phyloP scores from a whole-genome alignment of 768 basidiomycete species.

The Agaricus blazei region DNA sequence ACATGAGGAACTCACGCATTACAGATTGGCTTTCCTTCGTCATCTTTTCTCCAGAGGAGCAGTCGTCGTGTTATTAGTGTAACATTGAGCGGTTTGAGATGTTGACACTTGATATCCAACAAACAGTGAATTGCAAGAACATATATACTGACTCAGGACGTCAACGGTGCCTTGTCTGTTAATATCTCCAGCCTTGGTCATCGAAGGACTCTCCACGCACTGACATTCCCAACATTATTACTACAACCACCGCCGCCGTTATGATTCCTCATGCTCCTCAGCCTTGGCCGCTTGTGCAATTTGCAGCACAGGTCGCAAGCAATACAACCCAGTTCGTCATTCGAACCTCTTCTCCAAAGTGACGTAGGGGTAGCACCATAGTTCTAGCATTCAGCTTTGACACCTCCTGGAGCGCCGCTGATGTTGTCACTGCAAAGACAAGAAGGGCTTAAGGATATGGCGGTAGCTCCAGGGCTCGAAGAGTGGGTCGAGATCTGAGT shows the following conservation, averaged over 20 bases:
- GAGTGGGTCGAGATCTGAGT: slow-evolving; percentile 51
- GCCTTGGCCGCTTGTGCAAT: slow-evolving; percentile 84
- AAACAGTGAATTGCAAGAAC: no score
- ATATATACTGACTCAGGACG: slow-evolving; percentile 54
- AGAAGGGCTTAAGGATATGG: slow-evolving; percentile 49
- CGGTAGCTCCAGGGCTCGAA: slow-evolving; percentile 61
- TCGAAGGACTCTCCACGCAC: no score
- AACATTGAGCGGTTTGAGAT: slow-evolving; percentile 64
- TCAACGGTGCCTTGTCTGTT: slow-evolving; percentile 70
- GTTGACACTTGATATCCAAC: slow-evolving; percentile 1
- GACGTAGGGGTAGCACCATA: slow-evolving; percentile 89
- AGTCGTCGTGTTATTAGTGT: slow-evolving; percentile 85
- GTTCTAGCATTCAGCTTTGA: slow-evolving; percentile 83
- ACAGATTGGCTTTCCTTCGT: slow-evolving; percentile 88
- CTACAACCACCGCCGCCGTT: slow-evolving; percentile 51
- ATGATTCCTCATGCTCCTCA: slow-evolving; percentile 79
- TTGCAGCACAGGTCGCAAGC: slow-evolving; percentile 88
- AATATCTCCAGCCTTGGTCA: slow-evolving; percentile 42
- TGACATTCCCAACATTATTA: no score
- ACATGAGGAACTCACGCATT: slow-evolving; percentile 61
- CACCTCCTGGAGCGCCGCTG: slow-evolving; percentile 47
- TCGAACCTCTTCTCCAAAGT: slow-evolving; percentile 80
- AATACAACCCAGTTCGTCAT: slow-evolving; percentile 87
- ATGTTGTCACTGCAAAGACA: slow-evolving; percentile 34
- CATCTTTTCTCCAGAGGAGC: slow-evolving; percentile 90